These are phyloP conservation scores for Amphirosellinia nigrospora DNA, from an alignment of 495 filamentous ascomycete genomes.

Conservation along the genomic window DNA sequence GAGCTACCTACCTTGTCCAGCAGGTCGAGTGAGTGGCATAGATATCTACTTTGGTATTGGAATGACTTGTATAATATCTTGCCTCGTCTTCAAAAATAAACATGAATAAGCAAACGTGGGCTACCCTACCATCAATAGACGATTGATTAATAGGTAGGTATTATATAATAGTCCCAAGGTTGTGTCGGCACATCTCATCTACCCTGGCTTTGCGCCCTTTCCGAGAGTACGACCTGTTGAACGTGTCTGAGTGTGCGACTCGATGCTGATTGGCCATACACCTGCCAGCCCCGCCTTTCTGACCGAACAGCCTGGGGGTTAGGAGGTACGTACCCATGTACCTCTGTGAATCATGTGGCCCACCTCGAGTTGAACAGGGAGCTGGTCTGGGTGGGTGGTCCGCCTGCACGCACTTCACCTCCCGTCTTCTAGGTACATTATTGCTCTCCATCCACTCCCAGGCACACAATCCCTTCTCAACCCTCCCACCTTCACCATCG, in stretches of 20 bases:
- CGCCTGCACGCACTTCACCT: slow-evolving; percentile 23
- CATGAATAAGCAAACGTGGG: too few species aligned
- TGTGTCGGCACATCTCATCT: slow-evolving; percentile 5
- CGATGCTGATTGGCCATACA: slow-evolving; percentile 23
- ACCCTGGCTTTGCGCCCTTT: slow-evolving; percentile 14
- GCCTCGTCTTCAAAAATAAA: too few species aligned
- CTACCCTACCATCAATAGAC: neutral
- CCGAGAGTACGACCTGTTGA: neutral
- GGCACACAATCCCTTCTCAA: slow-evolving; percentile 36
- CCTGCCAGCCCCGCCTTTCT: slow-evolving; percentile 18
- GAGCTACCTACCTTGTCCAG: too few species aligned
- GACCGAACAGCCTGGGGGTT: slow-evolving; percentile 10
- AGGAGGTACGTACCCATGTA: slow-evolving; percentile 14
- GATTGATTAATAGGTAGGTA: neutral
- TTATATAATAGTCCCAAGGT: neutral
- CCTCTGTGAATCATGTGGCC: slow-evolving; percentile 35
- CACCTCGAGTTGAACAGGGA: slow-evolving; percentile 10
- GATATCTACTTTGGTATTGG: too few species aligned
- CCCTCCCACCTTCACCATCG: slow-evolving; percentile 27
- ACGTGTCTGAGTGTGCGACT: slow-evolving; percentile 21
- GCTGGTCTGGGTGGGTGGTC: neutral
- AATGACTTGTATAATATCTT: too few species aligned
- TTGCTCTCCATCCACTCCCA: slow-evolving; percentile 34
- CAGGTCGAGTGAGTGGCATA: too few species aligned
- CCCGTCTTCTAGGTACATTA: slow-evolving; percentile 44